phyloP scores from a whole-genome alignment of 1,284 basidiomycete genomes.

The Pseudozyma pruni region DNA sequence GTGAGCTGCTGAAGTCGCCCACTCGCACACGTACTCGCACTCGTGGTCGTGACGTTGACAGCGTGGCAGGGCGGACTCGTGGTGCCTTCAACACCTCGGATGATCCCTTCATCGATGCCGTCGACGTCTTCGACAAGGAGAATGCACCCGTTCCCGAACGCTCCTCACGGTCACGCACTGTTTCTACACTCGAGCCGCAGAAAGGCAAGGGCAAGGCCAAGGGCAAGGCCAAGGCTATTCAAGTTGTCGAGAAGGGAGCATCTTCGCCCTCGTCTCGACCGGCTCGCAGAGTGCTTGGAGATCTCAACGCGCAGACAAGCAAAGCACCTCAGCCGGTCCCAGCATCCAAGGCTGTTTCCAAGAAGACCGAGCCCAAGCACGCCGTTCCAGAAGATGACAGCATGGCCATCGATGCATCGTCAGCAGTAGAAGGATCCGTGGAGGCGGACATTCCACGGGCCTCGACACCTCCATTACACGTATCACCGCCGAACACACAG shows the following conservation, averaged over 20 bases:
- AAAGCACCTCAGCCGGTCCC: background rate
- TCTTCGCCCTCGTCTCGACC: slow-evolving; percentile 9
- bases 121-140: slow-evolving; percentile 40
- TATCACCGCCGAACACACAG: slow-evolving; percentile 15
- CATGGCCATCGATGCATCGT: slow-evolving; percentile 23
- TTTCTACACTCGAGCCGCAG: slow-evolving; percentile 19
- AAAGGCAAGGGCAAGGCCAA: slow-evolving; percentile 33
- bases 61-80: slow-evolving; percentile 8
- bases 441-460: slow-evolving; percentile 30
- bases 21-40: slow-evolving; percentile 39
- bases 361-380: slow-evolving; percentile 5
- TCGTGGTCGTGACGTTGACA: slow-evolving; percentile 11
- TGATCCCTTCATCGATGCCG: slow-evolving; percentile 21
- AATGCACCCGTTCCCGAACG: slow-evolving; percentile 29
- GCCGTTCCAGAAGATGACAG: slow-evolving; percentile 30
- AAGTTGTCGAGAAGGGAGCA: slow-evolving; percentile 4
- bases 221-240: slow-evolving; percentile 15
- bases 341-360: slow-evolving; percentile 1
- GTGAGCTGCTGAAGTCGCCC: slow-evolving; percentile 55
- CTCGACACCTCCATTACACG: slow-evolving; percentile 32
- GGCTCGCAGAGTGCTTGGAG: slow-evolving; percentile 30
- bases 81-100: slow-evolving; percentile 6
- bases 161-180: slow-evolving; percentile 21
- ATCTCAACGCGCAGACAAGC: slow-evolving; percentile 24
- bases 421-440: background rate